These are phyloP conservation scores for Coccomyxa subellipsoidea DNA, from an alignment of 163 green algal genomes.

Conservation along the genomic window DNA sequence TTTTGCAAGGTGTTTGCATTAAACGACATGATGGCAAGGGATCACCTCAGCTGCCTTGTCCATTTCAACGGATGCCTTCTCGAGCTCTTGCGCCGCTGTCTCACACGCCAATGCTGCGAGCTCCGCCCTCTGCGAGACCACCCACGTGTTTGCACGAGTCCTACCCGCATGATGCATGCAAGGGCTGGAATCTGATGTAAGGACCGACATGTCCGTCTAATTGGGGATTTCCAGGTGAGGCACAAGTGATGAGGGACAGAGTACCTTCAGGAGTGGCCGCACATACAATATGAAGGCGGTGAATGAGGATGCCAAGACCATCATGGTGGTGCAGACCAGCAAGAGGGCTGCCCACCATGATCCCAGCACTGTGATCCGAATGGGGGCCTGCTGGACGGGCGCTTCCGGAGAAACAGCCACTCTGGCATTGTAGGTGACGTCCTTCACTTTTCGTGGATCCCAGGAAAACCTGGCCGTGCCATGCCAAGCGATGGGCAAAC, in stretches of 20 bases:
- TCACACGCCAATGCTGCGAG: slow-evolving; percentile 8
- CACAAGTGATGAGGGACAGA: not conserved
- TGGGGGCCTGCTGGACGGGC: not conserved
- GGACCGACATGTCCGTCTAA: no score
- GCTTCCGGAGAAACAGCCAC: not conserved
- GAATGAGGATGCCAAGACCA: slow-evolving; percentile 7
- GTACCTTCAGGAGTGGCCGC: slow-evolving; percentile 10
- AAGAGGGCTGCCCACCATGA: slow-evolving; percentile 13
- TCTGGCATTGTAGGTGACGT: not conserved
- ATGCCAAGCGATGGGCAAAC: no score
- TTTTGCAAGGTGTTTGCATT: no score
- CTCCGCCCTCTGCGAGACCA: slow-evolving; percentile 4
- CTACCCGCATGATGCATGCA: not conserved
- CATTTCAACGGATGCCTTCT: not conserved
- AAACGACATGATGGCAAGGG: no score
- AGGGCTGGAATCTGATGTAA: no score
- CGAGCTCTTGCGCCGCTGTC: slow-evolving; percentile 12
- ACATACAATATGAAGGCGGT: slow-evolving; percentile 24
- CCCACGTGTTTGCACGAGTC: no score
- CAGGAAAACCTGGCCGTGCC: not conserved
- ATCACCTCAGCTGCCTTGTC: slow-evolving; percentile 15
- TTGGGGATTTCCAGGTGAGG: not conserved
- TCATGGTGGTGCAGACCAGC: slow-evolving; percentile 20
- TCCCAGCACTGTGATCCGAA: not conserved
- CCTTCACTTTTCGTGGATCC: not conserved